Evolutionary conservation across 2,329 filamentous ascomycete species (phyloP).

Genomic region (Dryadomyces quercus-mongolicae): DNA sequence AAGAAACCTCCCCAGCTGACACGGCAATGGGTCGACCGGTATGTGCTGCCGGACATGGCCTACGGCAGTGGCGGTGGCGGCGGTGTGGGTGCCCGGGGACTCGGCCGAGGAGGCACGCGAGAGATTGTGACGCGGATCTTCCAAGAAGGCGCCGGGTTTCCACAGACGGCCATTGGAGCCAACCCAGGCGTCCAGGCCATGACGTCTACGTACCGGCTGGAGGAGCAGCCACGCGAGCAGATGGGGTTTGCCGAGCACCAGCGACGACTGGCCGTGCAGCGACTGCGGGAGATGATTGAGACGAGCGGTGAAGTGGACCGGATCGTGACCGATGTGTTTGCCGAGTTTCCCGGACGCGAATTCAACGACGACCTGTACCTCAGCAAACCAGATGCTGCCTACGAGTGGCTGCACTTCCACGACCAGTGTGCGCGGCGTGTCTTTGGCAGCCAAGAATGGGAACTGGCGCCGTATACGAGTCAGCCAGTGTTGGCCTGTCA

Average conservation of each 20-base stretch:
- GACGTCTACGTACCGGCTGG: slow-evolving; percentile 11
- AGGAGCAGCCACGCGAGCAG: slow-evolving; percentile 44
- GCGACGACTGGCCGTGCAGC: slow-evolving; percentile 61
- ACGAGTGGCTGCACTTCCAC: slow-evolving; percentile 94
- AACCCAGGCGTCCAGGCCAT: slow-evolving; percentile 26
- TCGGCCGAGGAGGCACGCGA: slow-evolving; percentile 59
- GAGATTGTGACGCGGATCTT: slow-evolving; percentile 73
- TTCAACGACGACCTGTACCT: slow-evolving; percentile 91
- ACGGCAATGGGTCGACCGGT: slow-evolving; percentile 63
- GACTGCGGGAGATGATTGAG: slow-evolving; percentile 64
- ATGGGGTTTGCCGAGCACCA: slow-evolving; percentile 61
- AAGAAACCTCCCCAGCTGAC: slow-evolving; percentile 48
- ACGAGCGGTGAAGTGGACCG: slow-evolving; percentile 68
- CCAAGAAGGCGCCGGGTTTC: slow-evolving; percentile 66
- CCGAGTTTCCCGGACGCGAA: slow-evolving; percentile 72
- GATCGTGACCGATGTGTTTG: slow-evolving; percentile 73
- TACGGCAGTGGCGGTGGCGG: slow-evolving; percentile 48
- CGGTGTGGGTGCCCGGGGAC: slow-evolving; percentile 56
- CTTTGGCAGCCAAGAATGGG: slow-evolving; percentile 83
- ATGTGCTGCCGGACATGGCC: slow-evolving; percentile 54
- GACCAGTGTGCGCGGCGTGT: slow-evolving; percentile 70
- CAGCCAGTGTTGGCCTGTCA: slow-evolving; percentile 85
- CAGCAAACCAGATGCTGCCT: slow-evolving; percentile 74
- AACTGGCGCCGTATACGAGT: slow-evolving; percentile 75
- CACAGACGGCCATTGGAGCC: slow-evolving; percentile 37